phyloP scores from a whole-genome alignment of 176 grass and related monocot species.

The Rhynchospora tenuis region DNA sequence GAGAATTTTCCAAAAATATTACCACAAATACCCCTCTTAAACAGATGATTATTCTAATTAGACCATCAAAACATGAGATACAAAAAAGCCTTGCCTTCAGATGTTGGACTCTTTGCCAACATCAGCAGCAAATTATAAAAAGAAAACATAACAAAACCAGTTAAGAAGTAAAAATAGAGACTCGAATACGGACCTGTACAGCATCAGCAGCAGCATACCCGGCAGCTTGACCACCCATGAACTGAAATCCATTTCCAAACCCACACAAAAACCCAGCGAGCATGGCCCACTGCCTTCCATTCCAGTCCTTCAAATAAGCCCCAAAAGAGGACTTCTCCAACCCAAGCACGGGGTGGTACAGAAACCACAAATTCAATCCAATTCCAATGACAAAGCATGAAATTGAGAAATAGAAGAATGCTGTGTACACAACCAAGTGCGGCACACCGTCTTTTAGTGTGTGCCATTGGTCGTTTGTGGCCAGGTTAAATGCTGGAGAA shows the following conservation, averaged over 20 bases:
- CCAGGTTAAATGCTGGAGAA: conserved; percentile 90
- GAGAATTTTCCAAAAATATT: not conserved
- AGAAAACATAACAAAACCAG: not conserved
- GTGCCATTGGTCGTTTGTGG: conserved; percentile 93
- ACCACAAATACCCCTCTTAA: not conserved
- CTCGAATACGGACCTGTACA: conserved; percentile 57
- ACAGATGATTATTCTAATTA: not conserved
- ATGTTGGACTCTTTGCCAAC: not conserved
- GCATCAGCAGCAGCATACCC: conserved; percentile 97
- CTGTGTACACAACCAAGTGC: conserved; percentile 86
- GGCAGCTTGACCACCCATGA: conserved; percentile 96
- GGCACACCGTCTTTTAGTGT: conserved; percentile 61
- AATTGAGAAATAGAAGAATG: conserved; percentile 98
- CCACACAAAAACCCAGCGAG: conserved; percentile 73
- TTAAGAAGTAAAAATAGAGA: not conserved
- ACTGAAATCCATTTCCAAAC: conserved; percentile 92
- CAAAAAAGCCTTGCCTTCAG: not conserved
- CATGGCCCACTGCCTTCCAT: conserved; percentile 91
- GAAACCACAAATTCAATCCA: conserved; percentile 72
- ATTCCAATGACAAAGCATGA: conserved; percentile 71
- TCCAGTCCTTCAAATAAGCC: conserved; percentile 82
- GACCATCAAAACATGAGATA: not conserved
- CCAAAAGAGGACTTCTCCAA: conserved; percentile 69
- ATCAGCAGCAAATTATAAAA: not conserved
- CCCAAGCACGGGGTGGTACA: conserved; percentile 72